These are phyloP conservation scores for Hypocrella siamensis DNA, from an alignment of 2,329 filamentous ascomycete species.

Conservation along the genomic window DNA sequence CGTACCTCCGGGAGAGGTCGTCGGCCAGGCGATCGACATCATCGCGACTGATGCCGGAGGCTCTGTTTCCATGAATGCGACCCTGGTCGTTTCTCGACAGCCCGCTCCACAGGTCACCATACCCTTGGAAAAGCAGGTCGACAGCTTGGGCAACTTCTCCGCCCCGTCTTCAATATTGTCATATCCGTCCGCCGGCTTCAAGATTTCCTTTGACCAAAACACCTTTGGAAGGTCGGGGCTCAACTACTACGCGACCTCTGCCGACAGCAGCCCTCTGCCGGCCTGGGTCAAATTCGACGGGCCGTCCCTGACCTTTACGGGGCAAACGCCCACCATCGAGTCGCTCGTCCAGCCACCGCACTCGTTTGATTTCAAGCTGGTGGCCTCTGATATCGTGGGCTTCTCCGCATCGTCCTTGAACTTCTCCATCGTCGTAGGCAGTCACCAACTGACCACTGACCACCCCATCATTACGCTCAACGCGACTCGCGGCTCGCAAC, in stretches of 20 bases:
- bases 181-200: conserved; percentile 36
- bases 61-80: conserved; percentile 47
- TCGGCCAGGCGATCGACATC: conserved; percentile 47
- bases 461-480: conserved; percentile 40
- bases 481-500: conserved; percentile 31
- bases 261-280: conserved; percentile 67
- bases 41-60: conserved; percentile 53
- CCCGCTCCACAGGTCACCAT: conserved; percentile 36
- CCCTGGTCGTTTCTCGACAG: conserved; percentile 51
- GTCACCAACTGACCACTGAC: conserved; percentile 51
- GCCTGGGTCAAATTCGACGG: conserved; percentile 71
- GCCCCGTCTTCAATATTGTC: conserved; percentile 42
- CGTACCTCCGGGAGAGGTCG: conserved; percentile 31
- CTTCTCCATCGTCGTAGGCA: conserved; percentile 60
- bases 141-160: conserved; percentile 41
- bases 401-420: conserved; percentile 51
- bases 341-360: conserved; percentile 53
- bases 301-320: conserved; percentile 48
- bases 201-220: conserved; percentile 33
- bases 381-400: conserved; percentile 66
- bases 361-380: conserved; percentile 53
- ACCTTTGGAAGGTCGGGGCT: conserved; percentile 48
- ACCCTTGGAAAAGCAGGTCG: conserved; percentile 42
- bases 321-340: conserved; percentile 49
- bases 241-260: conserved; percentile 64